Conservation (phyloP, 495 filamentous ascomycete species). For the Trichoderma asperelloides region DNA sequence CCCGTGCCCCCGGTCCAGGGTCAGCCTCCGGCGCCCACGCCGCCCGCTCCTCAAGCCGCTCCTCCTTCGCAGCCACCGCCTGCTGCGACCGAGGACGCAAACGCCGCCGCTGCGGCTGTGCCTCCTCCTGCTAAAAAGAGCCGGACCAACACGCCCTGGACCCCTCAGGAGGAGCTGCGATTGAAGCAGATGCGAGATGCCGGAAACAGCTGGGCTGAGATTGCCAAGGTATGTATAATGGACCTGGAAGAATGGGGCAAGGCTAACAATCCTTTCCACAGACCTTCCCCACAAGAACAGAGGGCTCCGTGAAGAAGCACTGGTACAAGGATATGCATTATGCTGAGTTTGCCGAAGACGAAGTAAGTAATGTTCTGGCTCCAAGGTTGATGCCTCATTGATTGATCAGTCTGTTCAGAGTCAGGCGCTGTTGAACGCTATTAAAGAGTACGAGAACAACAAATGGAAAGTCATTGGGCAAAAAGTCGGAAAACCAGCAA, state of each 20-base stretch:
- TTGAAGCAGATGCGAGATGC: conserved; percentile 89
- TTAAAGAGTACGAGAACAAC: conserved; percentile 96
- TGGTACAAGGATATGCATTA: conserved; percentile 99
- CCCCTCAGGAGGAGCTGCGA: conserved; percentile 83
- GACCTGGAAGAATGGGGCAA: not conserved
- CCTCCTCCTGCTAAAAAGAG: conserved; percentile 75
- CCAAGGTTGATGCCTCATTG: conserved; percentile 1
- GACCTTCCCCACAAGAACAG: conserved; percentile 88
- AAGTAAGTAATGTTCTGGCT: conserved; percentile 49
- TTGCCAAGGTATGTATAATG: conserved; percentile 66
- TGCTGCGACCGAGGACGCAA: conserved; percentile 15
- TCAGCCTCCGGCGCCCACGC: conserved; percentile 2
- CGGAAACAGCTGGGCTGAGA: conserved; percentile 92
- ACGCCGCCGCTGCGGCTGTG: conserved; percentile 27
- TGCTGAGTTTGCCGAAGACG: conserved; percentile 96
- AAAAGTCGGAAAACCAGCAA: conserved; percentile 96
- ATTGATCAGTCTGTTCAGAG: conserved; percentile 43
- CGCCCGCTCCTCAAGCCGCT: conserved; percentile 18
- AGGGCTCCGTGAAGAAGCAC: conserved; percentile 98
- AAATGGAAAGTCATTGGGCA: conserved; percentile 97
- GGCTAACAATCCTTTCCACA: conserved; percentile 24
- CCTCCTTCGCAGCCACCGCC: conserved; percentile 12
- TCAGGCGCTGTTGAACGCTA: conserved; percentile 76
- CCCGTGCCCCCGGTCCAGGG: conserved; percentile 3
- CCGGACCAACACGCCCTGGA: conserved; percentile 96